Base-by-base conservation (phyloP, 108 stramenopile species). In the Schizochytrium sp. region DNA sequence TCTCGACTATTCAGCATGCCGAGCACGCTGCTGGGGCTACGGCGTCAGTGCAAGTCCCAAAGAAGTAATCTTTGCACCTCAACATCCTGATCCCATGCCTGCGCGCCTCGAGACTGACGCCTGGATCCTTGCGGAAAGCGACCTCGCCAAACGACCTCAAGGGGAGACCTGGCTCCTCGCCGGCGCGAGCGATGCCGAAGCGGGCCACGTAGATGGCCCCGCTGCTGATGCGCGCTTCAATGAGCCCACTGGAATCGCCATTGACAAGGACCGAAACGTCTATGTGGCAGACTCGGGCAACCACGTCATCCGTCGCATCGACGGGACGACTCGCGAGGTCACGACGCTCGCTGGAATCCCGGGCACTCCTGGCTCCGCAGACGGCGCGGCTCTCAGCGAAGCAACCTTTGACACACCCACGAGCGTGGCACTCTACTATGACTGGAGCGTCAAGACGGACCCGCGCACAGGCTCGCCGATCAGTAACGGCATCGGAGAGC, bases 201-300 rank as follows among this genome's bases (percentile, higher is more conserved):
- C 92, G 19, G 96, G 96, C 16, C 94, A 94, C 91, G 71, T 87
- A 18, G 95, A 96, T 60, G 96, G 96, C 5, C 6, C 51, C 23
- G 93, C 87, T 60, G 69, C 88, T 14, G 91, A 90, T 44, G 95
- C 96, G 28, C 90, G 91, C 29, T 97, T 96, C 90, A 90, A 91
- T 58, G 90, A 89, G 60, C 96, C 96, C 4, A 87, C 94, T 72
- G 96, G 94, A 29, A 94, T 96, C 21, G 95, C 95, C 10, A 93
- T 95, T 5, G 96, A 96, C 89, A 93, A 89, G n/a, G 93, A 94
- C 43, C 95, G 95, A n/a, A 95, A 96, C 71, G 90, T 96, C 5
- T 96, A 93, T 87, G 95, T 97, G 10, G 96, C 95, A 10, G 97
- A 97, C 88, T 95, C 95, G 19, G 95, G 94, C n/a, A 97, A 97